Conservation (phyloP, 2,329 filamentous ascomycete species). For the Epichloe sibirici region DNA sequence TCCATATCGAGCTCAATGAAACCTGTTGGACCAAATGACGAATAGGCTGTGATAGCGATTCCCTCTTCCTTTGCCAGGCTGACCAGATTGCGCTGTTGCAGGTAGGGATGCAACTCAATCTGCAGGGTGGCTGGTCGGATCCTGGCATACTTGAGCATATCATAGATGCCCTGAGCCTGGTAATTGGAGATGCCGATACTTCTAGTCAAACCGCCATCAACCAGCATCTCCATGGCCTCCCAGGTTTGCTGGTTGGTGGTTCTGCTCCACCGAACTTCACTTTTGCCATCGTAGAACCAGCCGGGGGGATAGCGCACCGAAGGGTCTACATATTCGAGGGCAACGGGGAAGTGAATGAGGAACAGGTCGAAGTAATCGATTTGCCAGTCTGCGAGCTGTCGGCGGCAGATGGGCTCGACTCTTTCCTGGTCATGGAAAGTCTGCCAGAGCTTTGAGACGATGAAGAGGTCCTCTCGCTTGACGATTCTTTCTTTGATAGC, state of each 20-base stretch:
- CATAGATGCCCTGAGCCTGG: slow-evolving; percentile 64
- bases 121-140: slow-evolving; percentile 67
- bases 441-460: slow-evolving; percentile 90
- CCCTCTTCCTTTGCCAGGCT: slow-evolving; percentile 56
- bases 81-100: slow-evolving; percentile 62
- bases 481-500: slow-evolving; percentile 73
- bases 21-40: slow-evolving; percentile 66
- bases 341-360: slow-evolving; percentile 80
- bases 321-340: slow-evolving; percentile 77
- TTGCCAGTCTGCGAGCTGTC: slow-evolving; percentile 71
- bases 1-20: slow-evolving; percentile 70
- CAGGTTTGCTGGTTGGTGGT: slow-evolving; percentile 72
- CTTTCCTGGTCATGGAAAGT: slow-evolving; percentile 73
- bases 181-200: slow-evolving; percentile 79
- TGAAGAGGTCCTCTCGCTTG: slow-evolving; percentile 78
- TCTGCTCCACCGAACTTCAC: slow-evolving; percentile 50
- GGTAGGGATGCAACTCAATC: slow-evolving; percentile 85
- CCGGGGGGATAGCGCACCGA: slow-evolving; percentile 70
- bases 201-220: slow-evolving; percentile 53
- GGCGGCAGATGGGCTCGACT: slow-evolving; percentile 63
- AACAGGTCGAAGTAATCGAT: slow-evolving; percentile 86
- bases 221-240: slow-evolving; percentile 65
- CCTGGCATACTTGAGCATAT: slow-evolving; percentile 65
- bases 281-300: slow-evolving; percentile 55
- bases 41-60: slow-evolving; percentile 71